Evolutionary conservation across 805 yeast genomes (phyloP).

Genomic region (Candida nanaspora): DNA sequence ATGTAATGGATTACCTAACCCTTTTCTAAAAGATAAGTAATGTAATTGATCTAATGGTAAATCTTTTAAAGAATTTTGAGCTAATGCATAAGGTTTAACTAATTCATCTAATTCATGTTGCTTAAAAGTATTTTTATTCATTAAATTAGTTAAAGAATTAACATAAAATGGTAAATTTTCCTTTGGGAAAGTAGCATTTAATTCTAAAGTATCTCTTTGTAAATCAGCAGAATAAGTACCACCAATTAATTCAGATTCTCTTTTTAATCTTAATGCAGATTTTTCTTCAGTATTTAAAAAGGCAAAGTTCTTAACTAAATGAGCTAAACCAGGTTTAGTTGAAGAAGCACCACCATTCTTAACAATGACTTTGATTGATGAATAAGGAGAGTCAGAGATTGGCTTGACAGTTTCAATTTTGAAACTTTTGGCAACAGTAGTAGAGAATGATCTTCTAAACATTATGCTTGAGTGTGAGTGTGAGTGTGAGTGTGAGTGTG

Average conservation of each 20-base stretch:
- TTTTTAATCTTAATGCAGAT: slow-evolving; percentile 85
- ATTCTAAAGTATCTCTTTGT: slow-evolving; percentile 78
- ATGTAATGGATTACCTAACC: slow-evolving; percentile 78
- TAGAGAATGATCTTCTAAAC: slow-evolving; percentile 17
- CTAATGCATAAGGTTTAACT: slow-evolving; percentile 69
- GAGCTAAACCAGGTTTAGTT: slow-evolving; percentile 74
- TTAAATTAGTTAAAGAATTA: slow-evolving; percentile 70
- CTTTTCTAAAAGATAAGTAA: slow-evolving; percentile 75
- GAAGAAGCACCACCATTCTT: slow-evolving; percentile 72
- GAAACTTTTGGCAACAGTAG: slow-evolving; percentile 39
- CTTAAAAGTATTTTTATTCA: slow-evolving; percentile 65
- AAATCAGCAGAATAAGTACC: slow-evolving; percentile 65
- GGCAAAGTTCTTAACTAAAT: slow-evolving; percentile 74
- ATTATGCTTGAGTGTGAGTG: not conserved
- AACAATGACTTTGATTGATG: slow-evolving; percentile 73
- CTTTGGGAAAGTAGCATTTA: slow-evolving; percentile 76
- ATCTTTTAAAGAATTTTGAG: slow-evolving; percentile 40
- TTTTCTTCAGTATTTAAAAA: slow-evolving; percentile 76
- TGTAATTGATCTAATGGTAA: slow-evolving; percentile 74
- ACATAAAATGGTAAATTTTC: slow-evolving; percentile 90
- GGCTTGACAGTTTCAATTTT: slow-evolving; percentile 28
- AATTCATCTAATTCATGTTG: slow-evolving; percentile 79
- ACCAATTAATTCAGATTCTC: slow-evolving; percentile 93
- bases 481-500: too few species aligned
- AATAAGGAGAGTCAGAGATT: slow-evolving; percentile 53